Conservation (phyloP, 2,329 filamentous ascomycete species). For the Trichoderma gracile region DNA sequence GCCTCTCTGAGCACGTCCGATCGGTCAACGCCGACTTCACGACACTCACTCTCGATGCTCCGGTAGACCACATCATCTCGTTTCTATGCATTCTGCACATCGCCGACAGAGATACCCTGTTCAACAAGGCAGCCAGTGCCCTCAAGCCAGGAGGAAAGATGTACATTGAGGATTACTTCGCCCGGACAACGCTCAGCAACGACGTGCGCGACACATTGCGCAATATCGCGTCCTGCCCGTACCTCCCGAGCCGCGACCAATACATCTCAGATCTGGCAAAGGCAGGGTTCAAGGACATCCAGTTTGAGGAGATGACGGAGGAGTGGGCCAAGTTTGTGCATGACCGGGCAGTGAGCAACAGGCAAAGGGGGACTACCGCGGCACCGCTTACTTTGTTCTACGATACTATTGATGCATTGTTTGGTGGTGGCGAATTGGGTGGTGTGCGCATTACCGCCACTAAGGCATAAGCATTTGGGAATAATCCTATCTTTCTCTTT, state of each 20-base stretch:
- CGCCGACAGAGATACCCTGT: background rate
- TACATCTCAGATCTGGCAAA: background rate
- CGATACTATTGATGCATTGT: slow-evolving; percentile 7
- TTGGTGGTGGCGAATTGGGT: background rate
- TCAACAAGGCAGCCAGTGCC: slow-evolving; percentile 1
- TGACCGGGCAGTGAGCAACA: background rate
- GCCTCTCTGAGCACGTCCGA: background rate
- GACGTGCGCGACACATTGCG: background rate
- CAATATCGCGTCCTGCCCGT: background rate
- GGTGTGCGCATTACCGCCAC: slow-evolving; percentile 2
- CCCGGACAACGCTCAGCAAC: background rate
- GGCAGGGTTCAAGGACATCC: background rate
- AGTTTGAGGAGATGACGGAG: slow-evolving; percentile 1
- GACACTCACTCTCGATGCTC: background rate
- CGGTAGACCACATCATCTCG: slow-evolving; percentile 8
- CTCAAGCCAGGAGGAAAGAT: background rate
- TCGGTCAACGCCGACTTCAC: slow-evolving; percentile 14
- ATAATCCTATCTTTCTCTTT: too few relatives aligned
- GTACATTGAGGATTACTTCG: slow-evolving; percentile 14
- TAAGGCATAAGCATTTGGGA: background rate
- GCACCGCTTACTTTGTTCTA: slow-evolving; percentile 12
- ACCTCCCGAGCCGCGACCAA: slow-evolving; percentile 4
- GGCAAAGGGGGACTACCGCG: background rate
- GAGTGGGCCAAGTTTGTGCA: slow-evolving; percentile 13
- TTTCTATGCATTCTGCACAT: slow-evolving; percentile 14